These are phyloP conservation scores for Rhizopus delemar DNA, from an alignment of 371 early-diverging fungal genomes.

Conservation along the genomic window DNA sequence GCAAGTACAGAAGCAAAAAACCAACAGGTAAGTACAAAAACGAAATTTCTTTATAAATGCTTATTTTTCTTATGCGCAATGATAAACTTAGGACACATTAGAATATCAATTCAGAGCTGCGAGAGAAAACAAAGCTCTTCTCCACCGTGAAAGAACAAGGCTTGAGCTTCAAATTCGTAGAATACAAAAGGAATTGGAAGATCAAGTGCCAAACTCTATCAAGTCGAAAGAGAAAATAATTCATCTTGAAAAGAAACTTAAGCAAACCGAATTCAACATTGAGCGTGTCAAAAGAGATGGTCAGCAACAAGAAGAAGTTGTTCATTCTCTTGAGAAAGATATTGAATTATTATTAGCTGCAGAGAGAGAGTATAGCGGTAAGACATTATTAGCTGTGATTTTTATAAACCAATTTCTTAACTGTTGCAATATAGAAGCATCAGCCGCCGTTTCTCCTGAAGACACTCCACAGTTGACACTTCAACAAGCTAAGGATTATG, in stretches of 20 bases:
- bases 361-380: slow-evolving; percentile 15
- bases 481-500: slow-evolving; percentile 57
- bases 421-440: neutral
- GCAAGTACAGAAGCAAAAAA: slow-evolving; percentile 5
- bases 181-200: slow-evolving; percentile 61
- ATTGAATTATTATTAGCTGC: slow-evolving; percentile 14
- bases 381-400: neutral
- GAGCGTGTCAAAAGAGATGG: slow-evolving; percentile 59
- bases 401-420: neutral
- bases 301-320: slow-evolving; percentile 48
- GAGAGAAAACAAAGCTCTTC: slow-evolving; percentile 71
- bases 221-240: slow-evolving; percentile 72
- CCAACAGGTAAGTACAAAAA: neutral
- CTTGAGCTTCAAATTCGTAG: slow-evolving; percentile 73
- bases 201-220: slow-evolving; percentile 60
- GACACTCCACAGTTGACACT: slow-evolving; percentile 24
- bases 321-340: slow-evolving; percentile 28
- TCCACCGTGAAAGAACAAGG: slow-evolving; percentile 73
- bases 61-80: no score
- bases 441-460: neutral
- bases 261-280: slow-evolving; percentile 58
- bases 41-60: neutral
- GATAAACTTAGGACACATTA: slow-evolving; percentile 25
- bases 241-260: slow-evolving; percentile 68
- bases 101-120: slow-evolving; percentile 63